These are phyloP conservation scores for Kluyveromyces nonfermentans DNA, from an alignment of 805 yeast species.

Conservation along the genomic window DNA sequence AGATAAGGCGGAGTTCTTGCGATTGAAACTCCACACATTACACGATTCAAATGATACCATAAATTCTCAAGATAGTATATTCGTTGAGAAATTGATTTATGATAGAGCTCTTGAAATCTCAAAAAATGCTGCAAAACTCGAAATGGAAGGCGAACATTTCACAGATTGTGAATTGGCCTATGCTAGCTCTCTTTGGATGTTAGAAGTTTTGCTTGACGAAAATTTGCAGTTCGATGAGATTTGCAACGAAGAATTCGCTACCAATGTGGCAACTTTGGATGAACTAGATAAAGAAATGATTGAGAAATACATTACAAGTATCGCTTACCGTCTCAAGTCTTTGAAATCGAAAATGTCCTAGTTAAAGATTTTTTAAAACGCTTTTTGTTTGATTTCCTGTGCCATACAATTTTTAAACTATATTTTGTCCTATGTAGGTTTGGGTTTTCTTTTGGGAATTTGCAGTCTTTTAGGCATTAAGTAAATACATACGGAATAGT, in stretches of 20 bases:
- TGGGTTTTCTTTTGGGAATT: not conserved
- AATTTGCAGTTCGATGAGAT: conserved; percentile 53
- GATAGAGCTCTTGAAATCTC: conserved; percentile 93
- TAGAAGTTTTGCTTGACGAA: conserved; percentile 78
- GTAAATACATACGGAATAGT: not conserved
- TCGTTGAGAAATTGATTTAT: conserved; percentile 79
- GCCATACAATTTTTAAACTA: not conserved
- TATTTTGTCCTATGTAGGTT: not conserved
- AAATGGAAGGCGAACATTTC: conserved; percentile 50
- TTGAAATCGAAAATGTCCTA: conserved; percentile 47
- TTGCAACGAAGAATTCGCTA: conserved; percentile 18
- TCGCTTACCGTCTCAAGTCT: conserved; percentile 68
- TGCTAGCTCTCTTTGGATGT: conserved; percentile 92
- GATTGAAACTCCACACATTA: conserved; percentile 37
- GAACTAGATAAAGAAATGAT: conserved; percentile 66
- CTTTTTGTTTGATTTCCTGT: conserved; percentile 1
- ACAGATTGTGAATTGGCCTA: conserved; percentile 78
- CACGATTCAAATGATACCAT: not conserved
- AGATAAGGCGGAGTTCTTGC: conserved; percentile 77
- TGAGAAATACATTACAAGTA: conserved; percentile 71
- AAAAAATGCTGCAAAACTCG: conserved; percentile 83
- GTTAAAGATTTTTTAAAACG: not conserved
- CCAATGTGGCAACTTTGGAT: conserved; percentile 40
- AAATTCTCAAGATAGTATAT: conserved; percentile 25
- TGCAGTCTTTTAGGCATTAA: not conserved